A percentile compares a stretch with the other conserved stretches of the same genome.
These are phyloP conservation scores for Zalerion maritima DNA, from an alignment of 495 filamentous ascomycete species.

Conservation along the genomic window DNA sequence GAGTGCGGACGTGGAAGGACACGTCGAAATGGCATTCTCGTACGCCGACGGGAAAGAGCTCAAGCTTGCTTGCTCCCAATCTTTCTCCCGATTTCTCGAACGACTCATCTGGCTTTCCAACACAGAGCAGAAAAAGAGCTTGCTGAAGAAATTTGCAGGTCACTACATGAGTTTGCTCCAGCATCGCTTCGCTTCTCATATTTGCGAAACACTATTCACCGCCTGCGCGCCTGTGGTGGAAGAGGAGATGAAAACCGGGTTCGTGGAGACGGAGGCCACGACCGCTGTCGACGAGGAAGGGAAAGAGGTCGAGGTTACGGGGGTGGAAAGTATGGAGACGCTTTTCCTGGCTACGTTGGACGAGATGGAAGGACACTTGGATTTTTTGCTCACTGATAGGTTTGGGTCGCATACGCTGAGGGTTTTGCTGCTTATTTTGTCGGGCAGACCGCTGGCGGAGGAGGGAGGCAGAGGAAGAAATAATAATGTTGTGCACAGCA, in stretches of 20 bases:
- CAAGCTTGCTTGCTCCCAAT: conserved; percentile 90
- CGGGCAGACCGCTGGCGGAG: conserved; percentile 60
- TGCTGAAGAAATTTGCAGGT: conserved; percentile 74
- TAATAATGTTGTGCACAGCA: conserved; percentile 63
- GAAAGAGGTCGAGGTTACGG: conserved; percentile 24
- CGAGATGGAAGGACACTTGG: conserved; percentile 70
- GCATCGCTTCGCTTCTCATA: conserved; percentile 92
- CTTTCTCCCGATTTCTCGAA: conserved; percentile 87
- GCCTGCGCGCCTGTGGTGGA: conserved; percentile 65
- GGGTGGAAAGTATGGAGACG: conserved; percentile 54
- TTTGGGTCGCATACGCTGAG: conserved; percentile 87
- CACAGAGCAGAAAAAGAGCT: conserved; percentile 61
- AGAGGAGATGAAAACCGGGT: conserved; percentile 46
- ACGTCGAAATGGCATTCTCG: conserved; percentile 69
- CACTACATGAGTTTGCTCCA: conserved; percentile 82
- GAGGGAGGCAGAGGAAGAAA: too few species aligned
- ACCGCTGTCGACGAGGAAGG: conserved; percentile 22
- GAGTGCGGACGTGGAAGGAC: too few species aligned
- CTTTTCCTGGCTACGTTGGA: conserved; percentile 68
- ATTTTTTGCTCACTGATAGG: conserved; percentile 69
- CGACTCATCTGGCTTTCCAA: conserved; percentile 71
- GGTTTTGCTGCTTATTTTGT: conserved; percentile 70
- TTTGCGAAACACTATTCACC: conserved; percentile 85
- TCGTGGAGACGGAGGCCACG: conserved; percentile 9
- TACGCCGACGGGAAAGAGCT: conserved; percentile 86